Percentiles rank a stretch among this genome's conserved stretches.
phyloP scores from a whole-genome alignment of 768 basidiomycete species.

The Xerocomellus chrysenteron region DNA sequence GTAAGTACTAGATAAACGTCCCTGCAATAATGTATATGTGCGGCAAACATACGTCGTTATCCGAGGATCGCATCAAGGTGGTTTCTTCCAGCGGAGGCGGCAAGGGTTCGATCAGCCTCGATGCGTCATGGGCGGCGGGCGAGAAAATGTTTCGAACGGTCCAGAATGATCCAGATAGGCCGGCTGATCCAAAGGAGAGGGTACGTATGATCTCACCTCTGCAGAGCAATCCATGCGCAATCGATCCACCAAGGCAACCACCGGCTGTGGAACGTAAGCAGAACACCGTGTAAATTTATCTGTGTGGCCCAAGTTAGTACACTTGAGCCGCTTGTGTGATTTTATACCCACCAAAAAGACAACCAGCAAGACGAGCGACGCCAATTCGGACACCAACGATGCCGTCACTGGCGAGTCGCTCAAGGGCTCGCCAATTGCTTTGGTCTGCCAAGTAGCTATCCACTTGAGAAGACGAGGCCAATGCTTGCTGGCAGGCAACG shows the following conservation, averaged over 20 bases:
- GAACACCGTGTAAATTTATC: constrained; percentile 14
- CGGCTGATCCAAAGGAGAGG: constrained; percentile 26
- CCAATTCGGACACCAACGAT: constrained; percentile 87
- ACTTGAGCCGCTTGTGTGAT: not conserved
- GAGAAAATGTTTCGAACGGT: constrained; percentile 38
- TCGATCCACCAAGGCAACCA: constrained; percentile 42
- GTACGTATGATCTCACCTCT: constrained; percentile 63
- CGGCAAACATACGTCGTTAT: not conserved
- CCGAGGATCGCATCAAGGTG: constrained; percentile 7
- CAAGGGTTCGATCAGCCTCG: not conserved
- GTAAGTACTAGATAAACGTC: constrained; percentile 14
- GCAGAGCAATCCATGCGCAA: constrained; percentile 56
- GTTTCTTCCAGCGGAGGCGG: constrained; percentile 5
- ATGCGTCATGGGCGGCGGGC: constrained; percentile 32
- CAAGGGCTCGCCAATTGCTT: constrained; percentile 50
- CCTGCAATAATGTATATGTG: constrained; percentile 23
- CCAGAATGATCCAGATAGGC: constrained; percentile 14
- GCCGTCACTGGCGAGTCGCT: constrained; percentile 56
- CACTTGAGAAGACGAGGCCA: constrained; percentile 39
- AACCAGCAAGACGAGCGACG: constrained; percentile 69
- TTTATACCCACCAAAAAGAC: constrained; percentile 49
- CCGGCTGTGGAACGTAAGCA: constrained; percentile 30
- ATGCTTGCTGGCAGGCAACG: constrained; percentile 67
- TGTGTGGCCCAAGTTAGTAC: constrained; percentile 9
- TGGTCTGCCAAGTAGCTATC: constrained; percentile 42